phyloP scores from a whole-genome alignment of 495 filamentous ascomycete species.

The Neurospora intermedia region DNA sequence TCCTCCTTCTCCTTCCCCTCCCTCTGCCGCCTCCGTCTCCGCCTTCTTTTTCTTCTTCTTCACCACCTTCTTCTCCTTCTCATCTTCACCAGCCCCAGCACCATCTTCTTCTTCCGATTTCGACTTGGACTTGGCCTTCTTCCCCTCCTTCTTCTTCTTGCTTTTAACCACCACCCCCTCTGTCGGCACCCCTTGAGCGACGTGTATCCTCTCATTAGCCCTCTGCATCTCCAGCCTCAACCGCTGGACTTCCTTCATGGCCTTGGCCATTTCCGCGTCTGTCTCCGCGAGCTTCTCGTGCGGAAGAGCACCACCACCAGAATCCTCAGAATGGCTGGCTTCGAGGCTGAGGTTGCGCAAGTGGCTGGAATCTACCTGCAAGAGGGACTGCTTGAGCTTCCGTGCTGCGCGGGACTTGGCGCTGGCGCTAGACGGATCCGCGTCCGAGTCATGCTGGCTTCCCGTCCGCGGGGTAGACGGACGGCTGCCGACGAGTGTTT shows the following conservation, averaged over 20 bases:
- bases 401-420: slow-evolving; percentile 30
- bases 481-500: slow-evolving; percentile 35
- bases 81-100: not conserved
- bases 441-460: slow-evolving; percentile 33
- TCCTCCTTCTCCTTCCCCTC: slow-evolving; percentile 24
- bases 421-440: slow-evolving; percentile 11
- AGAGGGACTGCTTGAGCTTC: slow-evolving; percentile 41
- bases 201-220: slow-evolving; percentile 69
- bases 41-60: slow-evolving; percentile 1
- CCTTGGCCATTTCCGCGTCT: slow-evolving; percentile 74
- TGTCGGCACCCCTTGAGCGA: slow-evolving; percentile 53
- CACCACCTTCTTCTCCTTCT: slow-evolving; percentile 5
- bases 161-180: slow-evolving; percentile 70
- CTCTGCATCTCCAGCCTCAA: slow-evolving; percentile 84
- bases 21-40: slow-evolving; percentile 26
- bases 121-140: slow-evolving; percentile 16
- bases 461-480: slow-evolving; percentile 26
- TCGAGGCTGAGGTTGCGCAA: slow-evolving; percentile 56
- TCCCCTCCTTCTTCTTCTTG: slow-evolving; percentile 61
- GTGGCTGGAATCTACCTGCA: slow-evolving; percentile 78
- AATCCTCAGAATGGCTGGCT: slow-evolving; percentile 17
- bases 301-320: slow-evolving; percentile 17
- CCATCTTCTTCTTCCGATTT: not conserved
- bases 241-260: slow-evolving; percentile 76
- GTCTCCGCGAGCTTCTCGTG: slow-evolving; percentile 48